phyloP scores from a whole-genome alignment of 2,329 filamentous ascomycete genomes.

The Hymenoscyphus linearis region DNA sequence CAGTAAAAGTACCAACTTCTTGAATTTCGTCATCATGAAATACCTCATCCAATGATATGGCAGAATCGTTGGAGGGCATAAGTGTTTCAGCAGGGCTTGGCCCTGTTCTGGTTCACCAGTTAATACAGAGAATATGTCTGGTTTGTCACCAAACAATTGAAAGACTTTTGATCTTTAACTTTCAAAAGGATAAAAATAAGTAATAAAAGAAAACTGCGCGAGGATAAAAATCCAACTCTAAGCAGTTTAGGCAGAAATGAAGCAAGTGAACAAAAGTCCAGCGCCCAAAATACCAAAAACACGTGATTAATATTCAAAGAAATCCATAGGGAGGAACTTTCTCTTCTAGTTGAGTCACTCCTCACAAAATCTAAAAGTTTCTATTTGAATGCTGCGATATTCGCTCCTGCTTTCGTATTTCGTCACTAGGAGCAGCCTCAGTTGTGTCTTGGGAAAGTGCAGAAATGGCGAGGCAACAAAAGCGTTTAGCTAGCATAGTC shows the following conservation, averaged over 20 bases:
- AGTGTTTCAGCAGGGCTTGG: too few species aligned
- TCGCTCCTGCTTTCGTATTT: not conserved
- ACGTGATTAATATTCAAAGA: not conserved
- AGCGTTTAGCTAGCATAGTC: not conserved
- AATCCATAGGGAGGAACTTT: too few species aligned
- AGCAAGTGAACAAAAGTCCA: not conserved
- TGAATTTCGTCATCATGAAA: too few species aligned
- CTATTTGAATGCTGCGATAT: not conserved
- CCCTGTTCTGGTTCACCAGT: too few species aligned
- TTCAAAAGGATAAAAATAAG: not conserved
- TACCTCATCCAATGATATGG: too few species aligned
- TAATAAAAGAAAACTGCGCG: not conserved
- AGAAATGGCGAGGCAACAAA: not conserved
- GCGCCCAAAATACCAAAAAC: not conserved
- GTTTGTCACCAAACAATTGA: too few species aligned
- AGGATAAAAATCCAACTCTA: not conserved
- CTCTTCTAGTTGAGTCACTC: not conserved
- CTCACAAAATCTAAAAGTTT: not conserved
- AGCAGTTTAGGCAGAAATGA: not conserved
- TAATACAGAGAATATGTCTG: too few species aligned
- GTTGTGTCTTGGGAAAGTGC: not conserved
- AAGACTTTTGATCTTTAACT: not conserved
- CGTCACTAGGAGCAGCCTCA: not conserved
- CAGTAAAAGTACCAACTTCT: too few species aligned
- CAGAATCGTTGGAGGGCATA: too few species aligned